Evolutionary conservation across 805 yeast genomes (phyloP), one percentile per base, ranked within the genome.

Genomic region (Wickerhamiella cacticola): DNA sequence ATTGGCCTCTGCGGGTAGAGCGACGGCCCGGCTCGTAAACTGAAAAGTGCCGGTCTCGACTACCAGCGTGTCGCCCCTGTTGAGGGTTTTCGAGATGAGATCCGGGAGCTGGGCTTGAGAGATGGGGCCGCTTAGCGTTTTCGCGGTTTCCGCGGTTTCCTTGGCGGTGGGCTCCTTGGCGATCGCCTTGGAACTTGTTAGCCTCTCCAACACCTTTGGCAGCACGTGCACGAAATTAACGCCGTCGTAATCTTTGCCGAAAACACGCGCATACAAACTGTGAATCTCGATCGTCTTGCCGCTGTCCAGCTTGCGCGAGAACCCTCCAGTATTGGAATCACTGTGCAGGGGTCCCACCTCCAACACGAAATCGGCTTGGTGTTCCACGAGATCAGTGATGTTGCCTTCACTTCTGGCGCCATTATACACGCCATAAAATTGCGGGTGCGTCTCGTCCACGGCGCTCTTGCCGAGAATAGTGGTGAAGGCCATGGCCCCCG

Each of bases 21-120:
- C 65, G 26, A 81, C 60, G 58, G 82, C 89, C 28, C 84, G 76
- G 36, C 81, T 59, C 8, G 80, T 88, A 67, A 85, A 86, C 70
- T 80, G 78, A 59, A 83, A 75, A 2, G 94, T 78, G 45, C 95
- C 87, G 1, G 94, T 82, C 54, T 88, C 96, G 48, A 85, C 73
- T 51, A 57, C 54, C 49, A 56, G 59, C 6, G 34, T 41, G 16
- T 29, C 45, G 9, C 45, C 45, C 35, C 19, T 26, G 25, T 39
- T 39, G 12, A 39, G 42, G 12, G 24, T 12, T 24, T 24, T 39
- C 3, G 42, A 19, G 13, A 39, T 12, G 18, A 39, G 58, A 43
- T 64, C 60, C 22, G 74, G 63, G 31, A 80, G 54, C 31, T 49
- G 48, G 35, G 36, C 33, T 48, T 55, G 58, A 18, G 55, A 55